These are phyloP conservation scores for Picea glauca DNA, from an alignment of 75 land plant species.

Conservation along the genomic window DNA sequence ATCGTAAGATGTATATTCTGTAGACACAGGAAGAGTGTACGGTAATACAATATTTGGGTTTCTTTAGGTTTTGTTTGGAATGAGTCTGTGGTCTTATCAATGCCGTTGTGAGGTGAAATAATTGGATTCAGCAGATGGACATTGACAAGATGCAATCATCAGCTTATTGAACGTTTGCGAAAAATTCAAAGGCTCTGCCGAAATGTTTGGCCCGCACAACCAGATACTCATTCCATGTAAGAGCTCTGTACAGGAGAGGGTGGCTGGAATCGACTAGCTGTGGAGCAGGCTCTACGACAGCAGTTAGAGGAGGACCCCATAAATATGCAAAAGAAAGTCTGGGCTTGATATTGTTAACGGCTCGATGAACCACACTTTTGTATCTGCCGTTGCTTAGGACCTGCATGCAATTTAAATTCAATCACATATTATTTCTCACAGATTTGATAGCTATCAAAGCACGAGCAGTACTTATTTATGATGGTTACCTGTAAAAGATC, in stretches of 20 bases:
- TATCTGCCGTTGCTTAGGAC: slow-evolving; percentile 64
- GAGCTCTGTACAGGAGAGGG: slow-evolving; percentile 34
- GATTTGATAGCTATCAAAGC: too few species aligned
- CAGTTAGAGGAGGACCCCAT: slow-evolving; percentile 46
- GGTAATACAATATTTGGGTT: too few species aligned
- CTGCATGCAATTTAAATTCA: not conserved
- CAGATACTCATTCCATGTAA: slow-evolving; percentile 61
- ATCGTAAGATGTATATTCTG: too few species aligned
- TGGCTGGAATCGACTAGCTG: slow-evolving; percentile 31
- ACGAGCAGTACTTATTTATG: too few species aligned
- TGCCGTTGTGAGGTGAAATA: too few species aligned
- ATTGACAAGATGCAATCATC: too few species aligned
- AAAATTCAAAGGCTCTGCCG: not conserved
- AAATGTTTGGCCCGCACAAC: slow-evolving; percentile 9
- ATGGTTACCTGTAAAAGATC: slow-evolving; percentile 38
- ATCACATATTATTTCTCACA: too few species aligned
- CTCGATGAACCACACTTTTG: slow-evolving; percentile 64
- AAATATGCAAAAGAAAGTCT: slow-evolving; percentile 72
- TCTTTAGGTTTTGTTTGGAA: too few species aligned
- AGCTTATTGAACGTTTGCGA: too few species aligned
- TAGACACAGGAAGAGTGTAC: too few species aligned
- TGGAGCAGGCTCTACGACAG: slow-evolving; percentile 28
- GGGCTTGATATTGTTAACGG: slow-evolving; percentile 33
- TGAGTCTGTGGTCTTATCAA: too few species aligned
- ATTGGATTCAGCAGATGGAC: too few species aligned